A percentile compares a stretch with the other conserved stretches of the same genome.
Evolutionary conservation across 2,329 filamentous ascomycete genomes (phyloP).

Genomic region (Diaporthe amygdali): DNA sequence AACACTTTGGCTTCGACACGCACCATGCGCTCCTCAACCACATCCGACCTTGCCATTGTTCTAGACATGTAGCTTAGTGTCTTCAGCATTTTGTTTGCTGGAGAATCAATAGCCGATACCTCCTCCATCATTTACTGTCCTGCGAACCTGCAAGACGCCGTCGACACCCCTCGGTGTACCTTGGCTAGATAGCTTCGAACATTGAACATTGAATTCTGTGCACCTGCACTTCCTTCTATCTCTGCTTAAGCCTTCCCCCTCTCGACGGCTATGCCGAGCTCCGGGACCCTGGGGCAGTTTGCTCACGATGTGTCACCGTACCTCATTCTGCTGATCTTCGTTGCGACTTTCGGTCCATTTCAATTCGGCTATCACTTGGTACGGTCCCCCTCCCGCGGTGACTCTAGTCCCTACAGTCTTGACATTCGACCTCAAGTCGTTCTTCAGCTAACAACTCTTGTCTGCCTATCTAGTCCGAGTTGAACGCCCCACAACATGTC

Average conservation of each 20-base stretch:
- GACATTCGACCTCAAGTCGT: neutral
- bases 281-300: conserved; percentile 42
- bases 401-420: conserved; percentile 71
- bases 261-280: conserved; percentile 15
- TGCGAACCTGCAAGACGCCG: neutral
- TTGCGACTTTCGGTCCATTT: conserved; percentile 84
- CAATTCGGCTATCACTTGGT: conserved; percentile 96
- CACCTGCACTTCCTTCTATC: neutral
- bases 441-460: conserved; percentile 28
- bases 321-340: conserved; percentile 75
- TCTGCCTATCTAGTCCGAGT: conserved; percentile 70
- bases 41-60: neutral
- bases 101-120: neutral
- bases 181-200: neutral
- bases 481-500: conserved; percentile 94
- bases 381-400: conserved; percentile 66
- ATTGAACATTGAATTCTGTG: neutral
- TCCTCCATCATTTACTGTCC: neutral
- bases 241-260: neutral
- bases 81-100: neutral
- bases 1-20: neutral
- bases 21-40: neutral
- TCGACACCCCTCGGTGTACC: neutral
- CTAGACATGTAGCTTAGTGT: neutral
- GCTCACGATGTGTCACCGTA: conserved; percentile 70